A percentile compares a stretch with the other conserved stretches of the same genome.
Conservation (phyloP, 148 eudicot species). For the Linanthus parryae region DNA sequence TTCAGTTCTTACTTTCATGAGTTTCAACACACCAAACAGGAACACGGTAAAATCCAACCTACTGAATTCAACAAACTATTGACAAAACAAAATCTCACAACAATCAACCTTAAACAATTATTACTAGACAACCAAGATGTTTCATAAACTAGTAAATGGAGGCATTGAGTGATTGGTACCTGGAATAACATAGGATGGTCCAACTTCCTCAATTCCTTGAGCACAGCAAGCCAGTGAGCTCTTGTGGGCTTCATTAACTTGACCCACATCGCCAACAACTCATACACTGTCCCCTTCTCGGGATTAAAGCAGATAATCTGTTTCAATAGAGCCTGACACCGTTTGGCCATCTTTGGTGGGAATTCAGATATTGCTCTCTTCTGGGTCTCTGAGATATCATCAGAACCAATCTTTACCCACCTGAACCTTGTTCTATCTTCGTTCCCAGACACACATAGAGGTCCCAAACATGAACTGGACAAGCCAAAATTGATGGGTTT, state of each 20-base stretch:
- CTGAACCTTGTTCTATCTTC: slow-evolving; percentile 26
- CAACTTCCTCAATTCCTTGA: slow-evolving; percentile 62
- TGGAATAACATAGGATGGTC: slow-evolving; percentile 58
- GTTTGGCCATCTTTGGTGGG: slow-evolving; percentile 62
- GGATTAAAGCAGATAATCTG: slow-evolving; percentile 66
- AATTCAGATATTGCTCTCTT: slow-evolving; percentile 40
- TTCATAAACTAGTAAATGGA: too few relatives aligned
- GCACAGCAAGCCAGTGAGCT: slow-evolving; percentile 86
- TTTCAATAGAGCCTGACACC: slow-evolving; percentile 69
- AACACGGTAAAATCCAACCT: too few relatives aligned
- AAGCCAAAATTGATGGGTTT: slow-evolving; percentile 12
- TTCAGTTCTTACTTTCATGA: too few relatives aligned
- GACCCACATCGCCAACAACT: slow-evolving; percentile 63
- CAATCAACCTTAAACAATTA: too few relatives aligned
- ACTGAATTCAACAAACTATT: too few relatives aligned
- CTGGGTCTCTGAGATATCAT: slow-evolving; percentile 46
- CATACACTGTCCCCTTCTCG: slow-evolving; percentile 37
- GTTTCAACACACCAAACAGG: too few relatives aligned
- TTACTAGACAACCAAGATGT: too few relatives aligned
- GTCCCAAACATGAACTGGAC: slow-evolving; percentile 10
- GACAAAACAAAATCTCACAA: too few relatives aligned
- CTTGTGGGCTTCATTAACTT: slow-evolving; percentile 66
- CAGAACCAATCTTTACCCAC: slow-evolving; percentile 43
- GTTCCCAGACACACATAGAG: slow-evolving; percentile 7
- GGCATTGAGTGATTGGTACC: too few relatives aligned